Base-by-base conservation (phyloP, 768 basidiomycete species). In the Serendipita sp. region DNA sequence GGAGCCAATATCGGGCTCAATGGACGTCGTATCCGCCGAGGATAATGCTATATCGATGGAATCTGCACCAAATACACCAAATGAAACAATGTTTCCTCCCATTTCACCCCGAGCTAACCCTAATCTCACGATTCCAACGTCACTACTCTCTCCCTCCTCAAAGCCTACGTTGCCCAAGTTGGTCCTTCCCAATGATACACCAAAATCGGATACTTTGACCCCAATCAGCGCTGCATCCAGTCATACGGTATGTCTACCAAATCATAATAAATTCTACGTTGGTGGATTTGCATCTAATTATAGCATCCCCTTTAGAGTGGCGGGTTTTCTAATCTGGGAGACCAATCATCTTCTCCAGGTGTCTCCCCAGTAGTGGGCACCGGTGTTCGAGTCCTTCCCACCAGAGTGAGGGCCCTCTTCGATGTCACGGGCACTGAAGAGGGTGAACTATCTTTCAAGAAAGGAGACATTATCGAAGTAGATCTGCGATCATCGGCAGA, bases 391-490 rank as follows among this genome's bases (percentile, higher is more conserved):
- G 55, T 60, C 16, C 55, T 60, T 4, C 55, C 55, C 4, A 31
- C 55, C 16, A 23, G n/a, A 60, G 55, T 60, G 4, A 23, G 55
- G 16, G 55, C 55, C 4, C 34, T 60, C 16, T 31, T 8, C 23
- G 36, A 60, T 29, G 36, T 60, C 18, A 60, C 55, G 34, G 55
- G 29, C 27, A 60, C 27, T n/a, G 33, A 27, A 29, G 4, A 3
- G 8, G 36, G 29, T 11, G 55, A 60, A 29, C 27, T 60, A n/a
- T 60, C 55, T 10, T 60, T 33, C 36, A 60, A 60, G 33, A 36
- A 27, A n/a, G 55, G 55, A 8, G 55, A 60, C 27, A 60, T 60
- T 11, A 60, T 60, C 31, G 55, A 60, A 23, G 55, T 60, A n/a
- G 55, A 33, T 10, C 5, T 60, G n/a, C 11, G 55, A n/a, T 23